These are phyloP conservation scores for Magnaporthiopsis incrustans DNA, from an alignment of 2,329 filamentous ascomycete genomes.

Conservation along the genomic window DNA sequence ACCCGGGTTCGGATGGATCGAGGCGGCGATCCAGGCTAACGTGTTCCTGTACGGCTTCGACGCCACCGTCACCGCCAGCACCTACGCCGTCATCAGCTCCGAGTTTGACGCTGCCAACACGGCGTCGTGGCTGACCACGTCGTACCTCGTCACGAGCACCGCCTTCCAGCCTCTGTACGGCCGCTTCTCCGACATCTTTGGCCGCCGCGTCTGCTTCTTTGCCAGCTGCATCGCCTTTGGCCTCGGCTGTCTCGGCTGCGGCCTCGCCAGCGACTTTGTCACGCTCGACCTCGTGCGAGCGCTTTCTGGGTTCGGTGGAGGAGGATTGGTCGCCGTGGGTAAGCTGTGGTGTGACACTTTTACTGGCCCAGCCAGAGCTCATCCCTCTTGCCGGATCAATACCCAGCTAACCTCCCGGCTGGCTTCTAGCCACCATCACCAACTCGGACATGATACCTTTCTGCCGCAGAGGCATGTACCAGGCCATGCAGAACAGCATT, in stretches of 20 bases:
- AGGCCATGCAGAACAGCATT: conserved; percentile 53
- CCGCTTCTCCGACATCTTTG: conserved; percentile 62
- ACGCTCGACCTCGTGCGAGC: conserved; percentile 57
- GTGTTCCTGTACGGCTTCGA: conserved; percentile 63
- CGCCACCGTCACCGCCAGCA: conserved; percentile 64
- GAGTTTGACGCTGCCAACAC: conserved; percentile 64
- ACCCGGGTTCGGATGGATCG: conserved; percentile 47
- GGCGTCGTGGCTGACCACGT: conserved; percentile 67
- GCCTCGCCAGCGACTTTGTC: conserved; percentile 48
- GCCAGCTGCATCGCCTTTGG: conserved; percentile 55
- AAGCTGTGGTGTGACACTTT: too few species aligned
- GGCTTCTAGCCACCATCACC: conserved; percentile 40
- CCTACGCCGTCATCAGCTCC: conserved; percentile 67
- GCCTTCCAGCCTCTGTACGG: conserved; percentile 67
- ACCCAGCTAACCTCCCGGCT: neutral
- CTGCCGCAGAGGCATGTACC: conserved; percentile 46
- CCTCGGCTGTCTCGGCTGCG: conserved; percentile 57
- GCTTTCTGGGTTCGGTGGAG: conserved; percentile 61
- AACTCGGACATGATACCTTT: conserved; percentile 59
- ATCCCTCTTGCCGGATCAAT: neutral
- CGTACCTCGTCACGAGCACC: conserved; percentile 63
- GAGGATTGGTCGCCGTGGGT: conserved; percentile 64
- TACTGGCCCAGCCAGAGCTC: too few species aligned
- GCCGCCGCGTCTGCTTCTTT: conserved; percentile 55
- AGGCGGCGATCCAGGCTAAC: conserved; percentile 55